Base-by-base conservation (phyloP, 2,329 filamentous ascomycete species). In the Xylaria sp. region DNA sequence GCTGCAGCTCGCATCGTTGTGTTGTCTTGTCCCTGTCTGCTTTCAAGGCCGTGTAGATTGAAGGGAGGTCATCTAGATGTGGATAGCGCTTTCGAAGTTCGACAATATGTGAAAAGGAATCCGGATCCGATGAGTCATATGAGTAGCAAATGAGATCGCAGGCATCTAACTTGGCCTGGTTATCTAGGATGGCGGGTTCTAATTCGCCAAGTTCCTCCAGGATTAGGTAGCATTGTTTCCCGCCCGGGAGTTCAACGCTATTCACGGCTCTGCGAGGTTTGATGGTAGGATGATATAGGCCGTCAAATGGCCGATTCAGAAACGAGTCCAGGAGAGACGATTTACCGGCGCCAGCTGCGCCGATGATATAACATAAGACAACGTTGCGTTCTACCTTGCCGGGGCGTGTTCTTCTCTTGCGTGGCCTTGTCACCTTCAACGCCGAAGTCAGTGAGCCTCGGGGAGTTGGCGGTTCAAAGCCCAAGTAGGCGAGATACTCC, bases 191-290 rank as follows among this genome's bases (percentile, higher is more conserved):
- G 13, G 96, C 96, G 0, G 93, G 92, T 79, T 98, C 96, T n/a
- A 97, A 85, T 80, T 98, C 94, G 40, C 96, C 96, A 0, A 98
- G 90, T 81, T 99, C 96, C 77, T 97, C 93, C 27, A 98, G 85
- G 68, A 99, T 98, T 40, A 99, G 86, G 78, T 99, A 98, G 79
- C 94, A 97, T 81, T 99, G 96, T 79, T 97, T 97, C 60, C 96
- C 96, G 10, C 96, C 96, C 54, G 93, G 94, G 0, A 99, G 87
- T 78, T 99, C 96, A 21, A 99, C 96, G 66, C 93, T 97, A 79
- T 99, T 98, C 72, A 99, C 96, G 0, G 94, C 94, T 3, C 93
- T 92, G 12, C 93, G 92, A 2, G 96, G 94, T 77, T 97, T 96
- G 79, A 99, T 98, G 2, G 96, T 99, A 0, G 96, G 96, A 70